Conservation (phyloP, 768 basidiomycete species). For the Boletus coccyginus region DNA sequence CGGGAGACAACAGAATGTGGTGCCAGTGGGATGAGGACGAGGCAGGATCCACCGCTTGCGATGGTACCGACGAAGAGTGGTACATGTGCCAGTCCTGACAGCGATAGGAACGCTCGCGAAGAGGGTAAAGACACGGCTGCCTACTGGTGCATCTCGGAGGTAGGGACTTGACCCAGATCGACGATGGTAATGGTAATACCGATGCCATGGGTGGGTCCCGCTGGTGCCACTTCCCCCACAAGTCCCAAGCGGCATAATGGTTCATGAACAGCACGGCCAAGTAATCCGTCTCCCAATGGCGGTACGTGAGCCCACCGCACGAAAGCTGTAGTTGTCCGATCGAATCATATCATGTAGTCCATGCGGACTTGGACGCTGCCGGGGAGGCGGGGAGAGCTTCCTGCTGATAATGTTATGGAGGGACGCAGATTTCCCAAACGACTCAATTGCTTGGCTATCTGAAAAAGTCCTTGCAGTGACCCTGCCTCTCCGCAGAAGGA, state of each 20-base stretch:
- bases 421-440: neutral
- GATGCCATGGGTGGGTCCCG: slow-evolving; percentile 7
- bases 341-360: neutral
- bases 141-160: slow-evolving; percentile 5
- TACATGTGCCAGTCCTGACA: slow-evolving; percentile 21
- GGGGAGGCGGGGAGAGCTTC: neutral
- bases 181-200: slow-evolving; percentile 10
- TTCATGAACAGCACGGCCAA: slow-evolving; percentile 49
- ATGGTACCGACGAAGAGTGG: slow-evolving; percentile 29
- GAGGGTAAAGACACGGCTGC: neutral
- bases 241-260: slow-evolving; percentile 6
- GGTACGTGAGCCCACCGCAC: slow-evolving; percentile 66
- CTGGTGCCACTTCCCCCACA: slow-evolving; percentile 4
- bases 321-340: slow-evolving; percentile 53
- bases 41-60: slow-evolving; percentile 27
- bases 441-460: neutral
- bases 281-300: slow-evolving; percentile 10
- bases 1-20: slow-evolving; percentile 14
- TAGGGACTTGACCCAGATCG: slow-evolving; percentile 8
- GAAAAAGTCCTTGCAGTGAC: neutral
- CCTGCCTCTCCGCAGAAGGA: neutral
- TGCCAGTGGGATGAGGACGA: slow-evolving; percentile 20
- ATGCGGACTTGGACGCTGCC: neutral
- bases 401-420: neutral
- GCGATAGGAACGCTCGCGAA: slow-evolving; percentile 20